A percentile compares a stretch with the other conserved stretches of the same genome.
phyloP scores from a whole-genome alignment of 2,329 filamentous ascomycete genomes.

The Diplodia intermedia region DNA sequence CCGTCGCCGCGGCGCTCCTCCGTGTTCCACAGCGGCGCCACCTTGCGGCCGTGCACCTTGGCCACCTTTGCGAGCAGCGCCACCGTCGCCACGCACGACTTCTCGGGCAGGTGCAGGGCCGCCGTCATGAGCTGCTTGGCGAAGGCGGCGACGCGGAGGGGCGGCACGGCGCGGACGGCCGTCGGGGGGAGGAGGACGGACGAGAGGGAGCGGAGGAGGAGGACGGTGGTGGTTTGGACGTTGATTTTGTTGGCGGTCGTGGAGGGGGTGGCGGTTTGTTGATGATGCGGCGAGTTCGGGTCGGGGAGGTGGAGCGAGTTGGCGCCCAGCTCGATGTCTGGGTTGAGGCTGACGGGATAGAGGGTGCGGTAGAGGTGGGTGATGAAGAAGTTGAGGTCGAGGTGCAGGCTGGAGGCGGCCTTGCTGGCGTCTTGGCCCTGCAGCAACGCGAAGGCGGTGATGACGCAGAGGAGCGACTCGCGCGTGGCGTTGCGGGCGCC shows the following conservation, averaged over 20 bases:
- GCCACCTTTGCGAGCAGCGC: slow-evolving; percentile 79
- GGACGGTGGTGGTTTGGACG: slow-evolving; percentile 90
- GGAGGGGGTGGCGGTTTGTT: slow-evolving; percentile 36
- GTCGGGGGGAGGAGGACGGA: slow-evolving; percentile 79
- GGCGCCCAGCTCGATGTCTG: slow-evolving; percentile 82
- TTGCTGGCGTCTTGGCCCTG: slow-evolving; percentile 92
- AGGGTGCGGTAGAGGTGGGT: slow-evolving; percentile 90
- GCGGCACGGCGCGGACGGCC: slow-evolving; percentile 76
- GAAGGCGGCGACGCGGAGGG: slow-evolving; percentile 87
- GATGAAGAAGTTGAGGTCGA: slow-evolving; percentile 95
- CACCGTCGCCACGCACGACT: slow-evolving; percentile 80
- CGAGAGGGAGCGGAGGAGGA: slow-evolving; percentile 85
- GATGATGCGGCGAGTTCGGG: slow-evolving; percentile 57
- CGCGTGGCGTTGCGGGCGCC: slow-evolving; percentile 75
- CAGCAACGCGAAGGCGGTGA: slow-evolving; percentile 94
- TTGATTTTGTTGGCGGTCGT: slow-evolving; percentile 77
- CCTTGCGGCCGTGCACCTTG: slow-evolving; percentile 80
- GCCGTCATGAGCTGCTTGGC: slow-evolving; percentile 86
- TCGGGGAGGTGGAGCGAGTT: slow-evolving; percentile 76
- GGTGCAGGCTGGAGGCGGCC: slow-evolving; percentile 78
- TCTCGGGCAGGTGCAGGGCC: slow-evolving; percentile 87
- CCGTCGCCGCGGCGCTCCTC: slow-evolving; percentile 94
- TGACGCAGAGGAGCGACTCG: slow-evolving; percentile 90
- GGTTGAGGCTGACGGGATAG: slow-evolving; percentile 76
- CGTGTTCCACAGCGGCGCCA: slow-evolving; percentile 88